Evolutionary conservation across 805 yeast species (phyloP).

Genomic region (Candida pseudofarinosa): DNA sequence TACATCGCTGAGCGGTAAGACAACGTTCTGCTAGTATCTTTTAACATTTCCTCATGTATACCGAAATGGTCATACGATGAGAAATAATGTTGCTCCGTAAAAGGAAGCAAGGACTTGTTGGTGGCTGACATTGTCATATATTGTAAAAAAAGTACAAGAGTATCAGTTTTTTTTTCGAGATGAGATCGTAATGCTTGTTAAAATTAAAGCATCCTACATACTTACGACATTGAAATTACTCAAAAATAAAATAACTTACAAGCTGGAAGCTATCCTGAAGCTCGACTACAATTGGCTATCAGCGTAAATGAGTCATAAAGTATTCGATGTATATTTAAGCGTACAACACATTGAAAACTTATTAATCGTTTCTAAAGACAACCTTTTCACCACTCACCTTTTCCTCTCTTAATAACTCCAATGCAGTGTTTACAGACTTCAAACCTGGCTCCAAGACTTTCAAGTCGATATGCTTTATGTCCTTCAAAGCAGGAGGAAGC

Average conservation of each 20-base stretch:
- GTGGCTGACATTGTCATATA: slow-evolving; percentile 49
- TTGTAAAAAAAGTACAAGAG: background rate
- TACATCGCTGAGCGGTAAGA: slow-evolving; percentile 89
- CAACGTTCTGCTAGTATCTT: slow-evolving; percentile 88
- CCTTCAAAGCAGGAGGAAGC: slow-evolving; percentile 15
- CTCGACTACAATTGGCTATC: too few species aligned
- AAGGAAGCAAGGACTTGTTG: slow-evolving; percentile 57
- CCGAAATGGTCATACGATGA: slow-evolving; percentile 95
- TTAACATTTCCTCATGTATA: slow-evolving; percentile 98
- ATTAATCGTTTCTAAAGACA: slow-evolving; percentile 38
- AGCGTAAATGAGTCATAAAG: too few species aligned
- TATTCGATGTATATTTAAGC: too few species aligned
- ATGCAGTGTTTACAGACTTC: slow-evolving; percentile 30
- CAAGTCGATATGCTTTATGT: slow-evolving; percentile 19
- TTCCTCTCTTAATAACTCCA: slow-evolving; percentile 29
- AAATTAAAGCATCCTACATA: too few species aligned
- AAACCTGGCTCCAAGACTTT: slow-evolving; percentile 24
- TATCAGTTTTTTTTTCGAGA: background rate
- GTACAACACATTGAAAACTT: too few species aligned
- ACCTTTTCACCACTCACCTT: slow-evolving; percentile 45
- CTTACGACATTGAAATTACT: too few species aligned
- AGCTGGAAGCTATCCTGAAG: too few species aligned
- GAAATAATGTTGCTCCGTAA: slow-evolving; percentile 89
- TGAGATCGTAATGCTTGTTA: background rate
- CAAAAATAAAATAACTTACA: too few species aligned